Evolutionary conservation across 768 basidiomycete species (phyloP).

Genomic region (Agaricus bisporus): DNA sequence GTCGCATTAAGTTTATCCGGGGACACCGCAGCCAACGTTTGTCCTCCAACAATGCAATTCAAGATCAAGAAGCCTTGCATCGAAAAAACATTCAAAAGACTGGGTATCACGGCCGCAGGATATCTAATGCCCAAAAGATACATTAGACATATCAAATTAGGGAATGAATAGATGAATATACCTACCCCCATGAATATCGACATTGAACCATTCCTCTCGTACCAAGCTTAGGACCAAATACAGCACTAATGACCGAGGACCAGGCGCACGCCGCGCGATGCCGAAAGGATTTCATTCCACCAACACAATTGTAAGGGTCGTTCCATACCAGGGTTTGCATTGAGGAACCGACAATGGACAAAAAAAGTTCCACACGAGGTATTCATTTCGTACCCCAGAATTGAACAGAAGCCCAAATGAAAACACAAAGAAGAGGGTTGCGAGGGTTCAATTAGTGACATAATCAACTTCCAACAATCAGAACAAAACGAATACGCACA

Average conservation of each 20-base stretch:
- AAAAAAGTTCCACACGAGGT: too few relatives aligned
- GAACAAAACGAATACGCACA: constrained; percentile 32
- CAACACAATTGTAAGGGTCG: too few relatives aligned
- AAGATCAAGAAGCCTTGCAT: constrained; percentile 62
- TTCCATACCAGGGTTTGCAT: too few relatives aligned
- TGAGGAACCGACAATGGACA: too few relatives aligned
- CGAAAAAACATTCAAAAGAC: constrained; percentile 51
- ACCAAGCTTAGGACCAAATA: constrained; percentile 78
- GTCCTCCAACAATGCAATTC: constrained; percentile 65
- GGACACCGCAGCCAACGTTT: constrained; percentile 54
- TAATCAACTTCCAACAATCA: background rate
- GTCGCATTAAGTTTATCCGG: constrained; percentile 26
- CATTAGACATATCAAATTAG: background rate
- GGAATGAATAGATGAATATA: background rate
- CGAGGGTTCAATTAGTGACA: background rate
- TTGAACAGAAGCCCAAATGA: too few relatives aligned
- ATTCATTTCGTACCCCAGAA: too few relatives aligned
- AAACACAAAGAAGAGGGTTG: background rate
- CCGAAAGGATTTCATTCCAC: too few relatives aligned
- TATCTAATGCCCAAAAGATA: constrained; percentile 33
- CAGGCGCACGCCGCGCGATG: too few relatives aligned
- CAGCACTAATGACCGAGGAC: too few relatives aligned
- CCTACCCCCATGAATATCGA: constrained; percentile 26
- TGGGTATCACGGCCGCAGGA: constrained; percentile 47
- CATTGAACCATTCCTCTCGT: constrained; percentile 75